Evolutionary conservation across 2,329 filamentous ascomycete species (phyloP), one percentile per base, ranked within the genome.

Genomic region (Hymenoscyphus repandus): DNA sequence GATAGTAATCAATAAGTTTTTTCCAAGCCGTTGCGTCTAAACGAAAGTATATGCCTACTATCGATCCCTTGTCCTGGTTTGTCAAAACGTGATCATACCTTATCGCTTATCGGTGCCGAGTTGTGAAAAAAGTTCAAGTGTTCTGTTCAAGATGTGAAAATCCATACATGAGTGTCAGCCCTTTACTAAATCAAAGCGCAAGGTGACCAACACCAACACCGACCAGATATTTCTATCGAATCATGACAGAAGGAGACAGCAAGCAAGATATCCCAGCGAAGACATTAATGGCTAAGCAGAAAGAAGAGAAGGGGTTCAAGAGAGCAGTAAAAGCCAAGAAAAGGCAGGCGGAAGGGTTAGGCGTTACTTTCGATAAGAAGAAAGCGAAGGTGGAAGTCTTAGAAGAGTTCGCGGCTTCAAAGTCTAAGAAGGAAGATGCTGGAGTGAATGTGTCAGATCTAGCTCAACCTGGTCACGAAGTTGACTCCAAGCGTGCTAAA

Each of bases 251-350:
- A 13, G 61, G 60, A 50, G 58, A 57, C 31, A 47, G 51, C 30
- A 63, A 60, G 37, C 53, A 42, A 30, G 38, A 47, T 30, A 27
- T 27, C 22, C 50, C 52, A 10, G 55, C 55, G 37, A 62, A 60
- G 41, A 41, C 51, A 18, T 47, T 58, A 11, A 50, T 54, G 31
- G 55, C 48, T 13, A 38, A 58, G 18, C 56, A 63, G 32, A 54
- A 57, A 42, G 57, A 61, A 46, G 51, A 58, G 15, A 59, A 64
- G 54, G 58, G 54, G 49, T 54, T 65, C 30, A 64, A 63, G n/a
- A 52, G 49, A 44, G 57, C 54, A 9, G 50, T 65, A 57, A 65
- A 64, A 43, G 17, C 48, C 2, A 56, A 50, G 48, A 64, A 59
- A 53, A 61, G 59, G 49, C 41, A 56, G 31, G 55, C 52, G 32